Conservation (phyloP, 2,329 filamentous ascomycete species). For the Graphiopsis chlorocephala region DNA sequence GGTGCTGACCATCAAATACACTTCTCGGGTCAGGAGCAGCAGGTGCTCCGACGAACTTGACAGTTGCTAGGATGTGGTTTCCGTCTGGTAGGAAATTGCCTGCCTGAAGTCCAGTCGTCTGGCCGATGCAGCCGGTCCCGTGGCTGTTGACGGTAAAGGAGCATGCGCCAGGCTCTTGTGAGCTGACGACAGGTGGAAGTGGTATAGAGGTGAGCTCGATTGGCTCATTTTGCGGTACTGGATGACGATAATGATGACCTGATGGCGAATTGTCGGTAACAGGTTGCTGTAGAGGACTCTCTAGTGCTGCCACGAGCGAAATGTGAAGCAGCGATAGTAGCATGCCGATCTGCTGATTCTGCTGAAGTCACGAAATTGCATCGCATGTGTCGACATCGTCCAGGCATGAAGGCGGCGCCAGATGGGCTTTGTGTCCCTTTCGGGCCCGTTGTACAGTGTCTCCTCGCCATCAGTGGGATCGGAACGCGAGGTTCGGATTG, state of each 20-base stretch:
- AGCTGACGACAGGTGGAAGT: not conserved
- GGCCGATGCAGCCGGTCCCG: not conserved
- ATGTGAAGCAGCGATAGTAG: not conserved
- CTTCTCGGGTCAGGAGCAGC: not conserved
- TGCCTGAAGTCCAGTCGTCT: not conserved
- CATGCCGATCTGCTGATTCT: not conserved
- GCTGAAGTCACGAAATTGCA: not conserved
- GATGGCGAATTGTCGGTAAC: not conserved
- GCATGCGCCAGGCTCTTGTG: not conserved
- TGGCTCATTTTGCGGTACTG: not conserved
- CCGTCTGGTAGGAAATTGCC: not conserved
- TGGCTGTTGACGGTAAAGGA: not conserved
- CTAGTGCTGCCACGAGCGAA: not conserved
- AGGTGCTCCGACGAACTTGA: not conserved
- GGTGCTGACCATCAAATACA: not conserved
- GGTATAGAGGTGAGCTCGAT: not conserved
- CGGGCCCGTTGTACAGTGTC: not conserved
- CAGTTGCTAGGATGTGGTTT: not conserved
- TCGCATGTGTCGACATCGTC: not conserved
- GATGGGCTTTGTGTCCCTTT: not conserved
- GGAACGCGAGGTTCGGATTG: not conserved
- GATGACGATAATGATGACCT: not conserved
- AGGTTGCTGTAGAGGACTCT: not conserved
- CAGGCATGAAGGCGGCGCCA: not conserved
- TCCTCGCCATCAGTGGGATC: not conserved